Percentiles rank a stretch among this genome's conserved stretches.
Conservation (phyloP, 208 protist genomes). For the Leishmania aethiopica region DNA sequence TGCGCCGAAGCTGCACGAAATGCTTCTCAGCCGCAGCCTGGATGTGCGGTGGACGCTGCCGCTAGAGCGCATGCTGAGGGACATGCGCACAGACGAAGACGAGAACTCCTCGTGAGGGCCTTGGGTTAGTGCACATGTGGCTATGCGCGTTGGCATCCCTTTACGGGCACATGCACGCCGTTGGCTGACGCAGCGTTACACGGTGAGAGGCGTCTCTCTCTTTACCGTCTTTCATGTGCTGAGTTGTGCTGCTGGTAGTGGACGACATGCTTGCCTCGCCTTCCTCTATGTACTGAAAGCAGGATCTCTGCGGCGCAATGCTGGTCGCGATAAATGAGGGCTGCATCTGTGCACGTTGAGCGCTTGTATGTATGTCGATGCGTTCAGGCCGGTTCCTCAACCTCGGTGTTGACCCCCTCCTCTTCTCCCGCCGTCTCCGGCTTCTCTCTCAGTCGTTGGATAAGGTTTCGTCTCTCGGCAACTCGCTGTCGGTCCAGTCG, state of each 20-base stretch:
- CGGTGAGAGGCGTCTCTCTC: not conserved
- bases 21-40: slow-evolving; percentile 69
- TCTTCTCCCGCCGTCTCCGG: no score
- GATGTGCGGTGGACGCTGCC: slow-evolving; percentile 69
- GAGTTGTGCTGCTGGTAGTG: not conserved
- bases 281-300: not conserved
- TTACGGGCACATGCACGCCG: not conserved
- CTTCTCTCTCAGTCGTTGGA: not conserved
- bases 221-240: not conserved
- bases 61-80: slow-evolving; percentile 61
- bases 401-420: no score
- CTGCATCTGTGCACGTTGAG: no score
- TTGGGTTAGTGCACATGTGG: not conserved
- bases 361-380: no score
- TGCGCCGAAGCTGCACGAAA: slow-evolving; percentile 69
- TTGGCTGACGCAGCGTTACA: not conserved
- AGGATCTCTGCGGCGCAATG: not conserved
- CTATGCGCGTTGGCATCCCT: not conserved
- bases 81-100: slow-evolving; percentile 65
- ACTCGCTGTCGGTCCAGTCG: no score
- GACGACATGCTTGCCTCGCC: not conserved
- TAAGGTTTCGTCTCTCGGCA: no score
- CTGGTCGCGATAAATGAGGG: not conserved
- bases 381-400: no score
- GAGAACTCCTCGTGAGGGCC: slow-evolving; percentile 28